Percentiles rank a stretch among this genome's conserved stretches.
Evolutionary conservation across 75 land plant genomes (phyloP).

Genomic region (Gnetum montanum): DNA sequence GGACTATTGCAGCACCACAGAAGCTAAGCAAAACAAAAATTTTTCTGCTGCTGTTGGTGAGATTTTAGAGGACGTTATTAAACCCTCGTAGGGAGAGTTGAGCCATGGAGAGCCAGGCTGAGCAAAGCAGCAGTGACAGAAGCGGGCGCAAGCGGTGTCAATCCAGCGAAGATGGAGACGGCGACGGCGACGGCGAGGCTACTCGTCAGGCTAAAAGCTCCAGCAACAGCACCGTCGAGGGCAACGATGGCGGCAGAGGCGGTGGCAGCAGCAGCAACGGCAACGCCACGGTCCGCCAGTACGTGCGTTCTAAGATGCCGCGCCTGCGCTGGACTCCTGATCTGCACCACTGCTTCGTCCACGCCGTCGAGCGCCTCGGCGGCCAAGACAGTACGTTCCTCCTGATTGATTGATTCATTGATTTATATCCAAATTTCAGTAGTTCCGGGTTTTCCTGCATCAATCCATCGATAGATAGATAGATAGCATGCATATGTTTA

Average conservation of each 20-base stretch:
- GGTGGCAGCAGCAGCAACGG: constrained; percentile 16
- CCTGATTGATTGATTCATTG: background rate
- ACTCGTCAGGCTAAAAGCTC: background rate
- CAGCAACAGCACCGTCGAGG: background rate
- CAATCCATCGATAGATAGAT: too few relatives aligned
- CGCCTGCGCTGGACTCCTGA: constrained; percentile 81
- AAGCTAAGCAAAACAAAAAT: too few relatives aligned
- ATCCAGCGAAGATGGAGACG: background rate
- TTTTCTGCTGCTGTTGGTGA: too few relatives aligned
- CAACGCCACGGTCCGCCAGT: constrained; percentile 42
- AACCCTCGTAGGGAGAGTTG: too few relatives aligned
- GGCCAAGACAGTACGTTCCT: constrained; percentile 66
- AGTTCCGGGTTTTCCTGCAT: background rate
- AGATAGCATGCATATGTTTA: too few relatives aligned
- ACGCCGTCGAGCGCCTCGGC: constrained; percentile 64
- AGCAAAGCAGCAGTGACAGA: background rate
- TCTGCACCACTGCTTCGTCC: constrained; percentile 64
- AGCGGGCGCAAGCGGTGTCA: background rate
- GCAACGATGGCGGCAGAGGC: too few relatives aligned
- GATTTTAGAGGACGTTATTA: too few relatives aligned
- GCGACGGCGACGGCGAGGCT: background rate
- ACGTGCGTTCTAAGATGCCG: constrained; percentile 61
- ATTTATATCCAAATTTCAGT: background rate
- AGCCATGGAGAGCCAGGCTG: background rate
- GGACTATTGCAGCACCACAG: too few relatives aligned